phyloP scores from a whole-genome alignment of 208 protist species.

The Acanthamoeba triangularis region DNA sequence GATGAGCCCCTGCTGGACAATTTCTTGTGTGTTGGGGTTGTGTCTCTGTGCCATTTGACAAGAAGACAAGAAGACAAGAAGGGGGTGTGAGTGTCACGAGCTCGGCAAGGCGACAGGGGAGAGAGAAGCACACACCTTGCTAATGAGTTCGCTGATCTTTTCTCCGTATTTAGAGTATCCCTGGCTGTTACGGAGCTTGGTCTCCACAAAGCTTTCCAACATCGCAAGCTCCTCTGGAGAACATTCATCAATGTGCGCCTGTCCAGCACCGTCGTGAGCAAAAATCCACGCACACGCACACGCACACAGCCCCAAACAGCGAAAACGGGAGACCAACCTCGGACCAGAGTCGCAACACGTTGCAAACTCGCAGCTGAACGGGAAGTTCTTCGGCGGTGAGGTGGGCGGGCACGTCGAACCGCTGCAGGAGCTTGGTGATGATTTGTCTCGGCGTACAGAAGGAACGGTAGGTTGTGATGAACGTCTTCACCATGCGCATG shows the following conservation, averaged over 20 bases:
- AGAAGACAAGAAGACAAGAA: neutral
- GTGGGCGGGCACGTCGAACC: slow-evolving; percentile 73
- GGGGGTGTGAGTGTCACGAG: no score
- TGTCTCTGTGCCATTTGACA: neutral
- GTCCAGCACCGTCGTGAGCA: neutral
- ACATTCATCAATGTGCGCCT: slow-evolving; percentile 28
- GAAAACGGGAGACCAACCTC: slow-evolving; percentile 67
- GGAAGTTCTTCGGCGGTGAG: slow-evolving; percentile 61
- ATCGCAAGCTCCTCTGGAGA: neutral
- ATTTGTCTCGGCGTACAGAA: slow-evolving; percentile 78
- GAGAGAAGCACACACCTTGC: neutral
- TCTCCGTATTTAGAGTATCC: slow-evolving; percentile 47
- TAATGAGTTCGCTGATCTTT: neutral
- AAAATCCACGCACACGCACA: no score
- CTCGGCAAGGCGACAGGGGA: neutral
- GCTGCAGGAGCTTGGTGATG: slow-evolving; percentile 75
- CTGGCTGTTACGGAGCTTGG: neutral
- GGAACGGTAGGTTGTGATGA: slow-evolving; percentile 83
- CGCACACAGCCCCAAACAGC: no score
- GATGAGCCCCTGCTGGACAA: slow-evolving; percentile 43
- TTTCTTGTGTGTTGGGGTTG: slow-evolving; percentile 59
- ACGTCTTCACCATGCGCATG: slow-evolving; percentile 80
- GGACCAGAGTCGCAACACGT: slow-evolving; percentile 83
- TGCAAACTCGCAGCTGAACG: slow-evolving; percentile 82
- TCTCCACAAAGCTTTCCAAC: neutral